Evolutionary conservation across 2,329 filamentous ascomycete genomes (phyloP).

Genomic region (Stromatinia cepivora): DNA sequence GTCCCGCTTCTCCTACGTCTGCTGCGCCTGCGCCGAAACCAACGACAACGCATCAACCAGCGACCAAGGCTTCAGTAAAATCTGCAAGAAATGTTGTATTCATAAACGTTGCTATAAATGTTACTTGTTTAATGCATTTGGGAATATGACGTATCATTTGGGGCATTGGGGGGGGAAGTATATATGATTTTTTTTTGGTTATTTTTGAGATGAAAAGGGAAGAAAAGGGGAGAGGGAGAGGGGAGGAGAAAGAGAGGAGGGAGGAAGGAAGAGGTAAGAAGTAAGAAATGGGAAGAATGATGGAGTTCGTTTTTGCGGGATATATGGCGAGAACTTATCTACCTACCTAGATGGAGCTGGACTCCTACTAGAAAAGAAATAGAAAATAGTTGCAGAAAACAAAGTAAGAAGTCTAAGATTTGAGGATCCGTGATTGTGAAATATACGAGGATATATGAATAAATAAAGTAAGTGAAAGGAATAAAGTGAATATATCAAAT

Average conservation of each 20-base stretch:
- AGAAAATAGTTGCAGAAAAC: too few relatives aligned
- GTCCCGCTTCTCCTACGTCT: background rate
- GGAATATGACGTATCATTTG: background rate
- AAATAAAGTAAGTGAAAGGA: too few relatives aligned
- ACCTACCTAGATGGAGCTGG: background rate
- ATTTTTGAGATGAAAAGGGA: too few relatives aligned
- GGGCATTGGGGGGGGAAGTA: background rate
- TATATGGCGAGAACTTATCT: too few relatives aligned
- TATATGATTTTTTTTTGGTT: background rate
- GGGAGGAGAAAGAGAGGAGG: background rate
- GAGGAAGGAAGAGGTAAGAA: background rate
- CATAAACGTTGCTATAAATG: background rate
- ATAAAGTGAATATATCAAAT: too few relatives aligned
- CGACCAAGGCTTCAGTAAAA: background rate
- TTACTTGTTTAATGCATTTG: background rate
- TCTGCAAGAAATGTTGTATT: background rate
- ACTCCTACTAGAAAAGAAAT: background rate
- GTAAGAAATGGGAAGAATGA: background rate
- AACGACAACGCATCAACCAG: background rate
- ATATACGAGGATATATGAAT: too few relatives aligned
- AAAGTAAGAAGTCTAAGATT: too few relatives aligned
- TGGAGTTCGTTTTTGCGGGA: too few relatives aligned
- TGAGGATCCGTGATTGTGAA: too few relatives aligned
- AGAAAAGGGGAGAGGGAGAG: too few relatives aligned
- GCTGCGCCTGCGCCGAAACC: background rate